These are phyloP conservation scores for Erysiphe neolycopersici DNA, from an alignment of 2,329 filamentous ascomycete genomes.

Conservation along the genomic window DNA sequence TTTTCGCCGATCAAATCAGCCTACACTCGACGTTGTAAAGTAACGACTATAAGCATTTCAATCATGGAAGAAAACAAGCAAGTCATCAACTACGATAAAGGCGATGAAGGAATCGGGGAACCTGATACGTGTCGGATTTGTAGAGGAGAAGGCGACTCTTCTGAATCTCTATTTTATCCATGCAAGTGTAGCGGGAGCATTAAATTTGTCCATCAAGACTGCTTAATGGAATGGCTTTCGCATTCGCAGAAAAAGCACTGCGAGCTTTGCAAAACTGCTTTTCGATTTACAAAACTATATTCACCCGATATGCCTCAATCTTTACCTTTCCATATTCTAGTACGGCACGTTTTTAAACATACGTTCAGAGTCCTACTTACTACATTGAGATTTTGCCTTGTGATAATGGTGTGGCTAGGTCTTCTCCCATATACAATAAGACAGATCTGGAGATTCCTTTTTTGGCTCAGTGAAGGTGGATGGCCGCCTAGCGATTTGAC, in stretches of 20 bases:
- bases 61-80: constrained; percentile 30
- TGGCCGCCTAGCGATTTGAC: constrained; percentile 8
- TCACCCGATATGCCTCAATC: constrained; percentile 73
- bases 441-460: constrained; percentile 74
- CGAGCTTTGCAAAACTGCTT: constrained; percentile 95
- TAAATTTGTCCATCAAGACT: constrained; percentile 94
- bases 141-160: constrained; percentile 54
- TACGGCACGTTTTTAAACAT: constrained; percentile 53
- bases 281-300: constrained; percentile 95
- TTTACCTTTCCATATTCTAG: constrained; percentile 56
- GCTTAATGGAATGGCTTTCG: constrained; percentile 93
- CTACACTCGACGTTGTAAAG: too few relatives aligned
- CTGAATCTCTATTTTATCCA: constrained; percentile 82
- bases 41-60: not conserved
- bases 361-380: constrained; percentile 41
- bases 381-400: constrained; percentile 54
- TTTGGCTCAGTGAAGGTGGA: constrained; percentile 33
- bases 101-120: constrained; percentile 11
- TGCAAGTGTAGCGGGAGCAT: constrained; percentile 99
- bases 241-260: constrained; percentile 99
- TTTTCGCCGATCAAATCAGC: too few relatives aligned
- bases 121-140: constrained; percentile 90
- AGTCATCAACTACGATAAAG: constrained; percentile 11
- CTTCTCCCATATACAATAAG: constrained; percentile 79
- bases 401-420: constrained; percentile 66